These are phyloP conservation scores for Lichenothelia convexa DNA, from an alignment of 495 filamentous ascomycete genomes.

Conservation along the genomic window DNA sequence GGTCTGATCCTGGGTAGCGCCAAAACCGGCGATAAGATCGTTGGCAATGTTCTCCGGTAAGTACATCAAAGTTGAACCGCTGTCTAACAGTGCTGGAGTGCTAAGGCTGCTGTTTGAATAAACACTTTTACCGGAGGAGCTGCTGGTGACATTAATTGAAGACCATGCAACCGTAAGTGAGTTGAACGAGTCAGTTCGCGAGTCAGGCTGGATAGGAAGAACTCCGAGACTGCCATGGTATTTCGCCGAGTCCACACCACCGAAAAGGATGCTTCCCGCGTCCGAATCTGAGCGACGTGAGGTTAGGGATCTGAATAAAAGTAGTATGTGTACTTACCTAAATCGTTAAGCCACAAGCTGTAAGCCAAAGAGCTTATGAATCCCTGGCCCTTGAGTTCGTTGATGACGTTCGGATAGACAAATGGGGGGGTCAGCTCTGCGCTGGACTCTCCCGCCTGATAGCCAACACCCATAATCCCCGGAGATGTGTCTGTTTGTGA, in stretches of 20 bases:
- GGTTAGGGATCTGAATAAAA: no score
- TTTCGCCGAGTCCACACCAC: slow-evolving; percentile 71
- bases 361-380: slow-evolving; percentile 68
- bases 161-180: slow-evolving; percentile 76
- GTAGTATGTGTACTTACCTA: no score
- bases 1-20: slow-evolving; percentile 37
- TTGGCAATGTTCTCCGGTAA: slow-evolving; percentile 52
- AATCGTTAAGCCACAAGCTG: slow-evolving; percentile 75
- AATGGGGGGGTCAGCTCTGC: slow-evolving; percentile 37
- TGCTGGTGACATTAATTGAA: slow-evolving; percentile 32
- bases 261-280: slow-evolving; percentile 74
- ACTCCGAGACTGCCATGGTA: slow-evolving; percentile 54
- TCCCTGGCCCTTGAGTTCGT: slow-evolving; percentile 48
- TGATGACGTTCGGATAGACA: slow-evolving; percentile 64
- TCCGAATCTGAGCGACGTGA: no score
- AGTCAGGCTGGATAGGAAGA: slow-evolving; percentile 46
- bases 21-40: slow-evolving; percentile 46
- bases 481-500: slow-evolving; percentile 50
- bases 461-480: slow-evolving; percentile 88
- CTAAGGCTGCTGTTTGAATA: slow-evolving; percentile 37
- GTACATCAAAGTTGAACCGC: slow-evolving; percentile 75
- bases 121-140: slow-evolving; percentile 30
- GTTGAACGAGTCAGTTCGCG: slow-evolving; percentile 30
- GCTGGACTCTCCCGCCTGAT: slow-evolving; percentile 61
- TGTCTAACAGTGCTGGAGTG: slow-evolving; percentile 74